Evolutionary conservation across 75 land plant species (phyloP).

Genomic region (Adiantum capillusveneris): DNA sequence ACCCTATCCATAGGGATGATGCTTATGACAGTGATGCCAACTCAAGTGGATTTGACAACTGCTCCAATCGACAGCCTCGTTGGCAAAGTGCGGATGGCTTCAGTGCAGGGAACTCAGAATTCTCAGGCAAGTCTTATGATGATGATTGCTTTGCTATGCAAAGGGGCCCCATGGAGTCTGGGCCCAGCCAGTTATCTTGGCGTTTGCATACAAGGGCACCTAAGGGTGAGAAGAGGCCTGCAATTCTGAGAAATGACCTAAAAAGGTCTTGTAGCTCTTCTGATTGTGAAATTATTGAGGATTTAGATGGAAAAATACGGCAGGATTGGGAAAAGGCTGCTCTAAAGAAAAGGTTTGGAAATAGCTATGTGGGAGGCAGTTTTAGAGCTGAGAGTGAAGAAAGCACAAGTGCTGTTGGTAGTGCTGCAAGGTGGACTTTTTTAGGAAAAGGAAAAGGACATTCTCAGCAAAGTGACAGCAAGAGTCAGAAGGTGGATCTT

Average conservation of each 20-base stretch:
- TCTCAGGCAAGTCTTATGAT: constrained; percentile 1
- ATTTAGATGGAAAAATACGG: constrained; percentile 6
- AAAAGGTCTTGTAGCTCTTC: background rate
- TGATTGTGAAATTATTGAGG: constrained; percentile 16
- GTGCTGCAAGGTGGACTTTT: no score
- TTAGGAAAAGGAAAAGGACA: no score
- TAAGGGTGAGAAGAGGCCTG: background rate
- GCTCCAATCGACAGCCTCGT: background rate
- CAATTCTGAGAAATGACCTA: background rate
- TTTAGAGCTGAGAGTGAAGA: background rate
- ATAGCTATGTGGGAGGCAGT: background rate
- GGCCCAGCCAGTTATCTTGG: background rate
- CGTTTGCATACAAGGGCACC: no score
- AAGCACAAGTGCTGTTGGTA: background rate
- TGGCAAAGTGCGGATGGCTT: no score
- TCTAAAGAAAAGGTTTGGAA: constrained; percentile 9
- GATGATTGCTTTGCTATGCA: constrained; percentile 1
- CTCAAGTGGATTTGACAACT: background rate
- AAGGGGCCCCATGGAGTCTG: background rate
- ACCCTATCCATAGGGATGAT: background rate
- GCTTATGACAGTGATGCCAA: background rate
- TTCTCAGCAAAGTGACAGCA: no score
- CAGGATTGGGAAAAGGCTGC: constrained; percentile 29
- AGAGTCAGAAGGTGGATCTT: no score
- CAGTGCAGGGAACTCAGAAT: background rate